These are phyloP conservation scores for Endogone sp. DNA, from an alignment of 192 early-diverging fungal species.

Conservation along the genomic window DNA sequence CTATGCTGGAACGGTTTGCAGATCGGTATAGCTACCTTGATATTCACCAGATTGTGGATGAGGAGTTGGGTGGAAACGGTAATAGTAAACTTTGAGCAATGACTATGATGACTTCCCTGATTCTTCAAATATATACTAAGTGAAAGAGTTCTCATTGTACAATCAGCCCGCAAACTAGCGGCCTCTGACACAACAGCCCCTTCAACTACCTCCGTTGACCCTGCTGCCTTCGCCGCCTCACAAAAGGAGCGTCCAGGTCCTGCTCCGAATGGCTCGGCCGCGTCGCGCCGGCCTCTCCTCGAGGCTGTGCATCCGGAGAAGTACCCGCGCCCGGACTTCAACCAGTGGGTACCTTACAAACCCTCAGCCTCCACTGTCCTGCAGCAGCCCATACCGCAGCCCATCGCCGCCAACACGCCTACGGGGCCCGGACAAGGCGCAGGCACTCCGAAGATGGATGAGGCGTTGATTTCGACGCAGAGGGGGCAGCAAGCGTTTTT, in stretches of 20 bases:
- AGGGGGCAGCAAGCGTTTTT: neutral
- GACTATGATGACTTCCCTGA: neutral
- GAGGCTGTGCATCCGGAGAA: slow-evolving; percentile 62
- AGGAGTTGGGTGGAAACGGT: slow-evolving; percentile 72
- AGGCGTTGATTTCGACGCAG: neutral
- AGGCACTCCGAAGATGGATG: neutral
- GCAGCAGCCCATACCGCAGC: slow-evolving; percentile 7
- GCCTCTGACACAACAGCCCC: neutral
- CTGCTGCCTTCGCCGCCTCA: neutral
- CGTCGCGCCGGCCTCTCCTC: slow-evolving; percentile 33
- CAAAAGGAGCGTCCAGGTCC: slow-evolving; percentile 10
- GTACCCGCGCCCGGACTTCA: slow-evolving; percentile 72
- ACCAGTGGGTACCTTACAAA: slow-evolving; percentile 64
- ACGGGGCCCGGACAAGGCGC: slow-evolving; percentile 5
- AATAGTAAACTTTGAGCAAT: slow-evolving; percentile 9
- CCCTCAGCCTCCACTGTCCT: slow-evolving; percentile 26
- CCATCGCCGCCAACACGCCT: slow-evolving; percentile 9
- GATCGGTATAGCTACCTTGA: slow-evolving; percentile 75
- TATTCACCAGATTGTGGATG: slow-evolving; percentile 63
- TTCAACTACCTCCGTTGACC: neutral
- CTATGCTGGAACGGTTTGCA: slow-evolving; percentile 54
- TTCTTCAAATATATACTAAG: slow-evolving; percentile 2
- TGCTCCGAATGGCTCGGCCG: neutral
- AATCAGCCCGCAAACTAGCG: slow-evolving; percentile 10
- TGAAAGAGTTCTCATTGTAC: neutral